phyloP scores from a whole-genome alignment of 768 basidiomycete species.

The Tylopilus plumbeoviolaceoides region DNA sequence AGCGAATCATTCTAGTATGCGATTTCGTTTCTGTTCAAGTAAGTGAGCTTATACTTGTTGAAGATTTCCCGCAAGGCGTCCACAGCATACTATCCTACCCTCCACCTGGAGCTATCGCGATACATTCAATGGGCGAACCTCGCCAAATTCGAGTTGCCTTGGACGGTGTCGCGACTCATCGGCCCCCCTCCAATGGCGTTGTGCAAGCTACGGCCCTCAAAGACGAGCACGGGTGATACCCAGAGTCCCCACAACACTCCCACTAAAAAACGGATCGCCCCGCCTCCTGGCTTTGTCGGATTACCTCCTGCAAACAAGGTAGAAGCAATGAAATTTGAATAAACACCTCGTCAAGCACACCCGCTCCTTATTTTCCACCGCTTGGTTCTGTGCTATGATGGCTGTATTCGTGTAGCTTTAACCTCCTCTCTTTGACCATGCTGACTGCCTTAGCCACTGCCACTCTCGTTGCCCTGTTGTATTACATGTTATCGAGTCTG shows the following conservation, averaged over 20 bases:
- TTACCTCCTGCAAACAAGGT: conserved; percentile 42
- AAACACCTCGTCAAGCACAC: conserved; percentile 1
- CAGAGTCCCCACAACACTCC: conserved; percentile 24
- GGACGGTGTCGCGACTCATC: conserved; percentile 72
- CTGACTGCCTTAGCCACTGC: conserved; percentile 12
- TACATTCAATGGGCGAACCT: conserved; percentile 68
- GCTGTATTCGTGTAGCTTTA: conserved; percentile 9
- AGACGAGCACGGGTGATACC: conserved; percentile 8
- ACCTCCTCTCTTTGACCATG: conserved; percentile 3
- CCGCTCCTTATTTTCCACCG: not conserved
- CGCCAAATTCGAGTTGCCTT: conserved; percentile 76
- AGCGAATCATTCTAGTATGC: conserved; percentile 82
- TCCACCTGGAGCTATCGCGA: conserved; percentile 90
- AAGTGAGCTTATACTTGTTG: not conserved
- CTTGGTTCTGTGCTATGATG: conserved; percentile 5
- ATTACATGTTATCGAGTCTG: conserved; percentile 9
- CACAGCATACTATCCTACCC: conserved; percentile 86
- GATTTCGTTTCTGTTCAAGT: not conserved
- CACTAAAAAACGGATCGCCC: conserved; percentile 18
- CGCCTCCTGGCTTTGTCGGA: conserved; percentile 14
- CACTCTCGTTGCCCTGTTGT: conserved; percentile 16
- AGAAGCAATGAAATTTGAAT: conserved; percentile 43
- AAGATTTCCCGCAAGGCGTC: conserved; percentile 96
- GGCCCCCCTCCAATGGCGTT: conserved; percentile 70
- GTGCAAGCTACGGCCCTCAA: conserved; percentile 37